Base-by-base conservation (phyloP, 805 yeast genomes). In the Yamadazyma nakazawae region DNA sequence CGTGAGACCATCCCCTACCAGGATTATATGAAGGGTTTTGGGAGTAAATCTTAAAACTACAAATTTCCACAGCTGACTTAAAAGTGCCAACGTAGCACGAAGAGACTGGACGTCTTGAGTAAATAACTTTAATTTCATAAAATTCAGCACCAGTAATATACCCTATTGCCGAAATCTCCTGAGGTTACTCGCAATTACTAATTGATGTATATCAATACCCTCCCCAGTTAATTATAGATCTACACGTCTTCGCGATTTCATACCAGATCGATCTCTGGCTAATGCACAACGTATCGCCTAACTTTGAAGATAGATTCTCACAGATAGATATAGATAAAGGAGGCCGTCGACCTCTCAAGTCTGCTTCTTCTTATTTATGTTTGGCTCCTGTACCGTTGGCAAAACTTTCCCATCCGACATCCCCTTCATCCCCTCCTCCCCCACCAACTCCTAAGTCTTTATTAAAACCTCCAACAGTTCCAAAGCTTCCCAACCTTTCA, bases 1-100 rank as follows among this genome's bases (percentile, higher is more conserved):
- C 24, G 73, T 53, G 8, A 77, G 70, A 1, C 76, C 57, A 21
- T 55, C 61, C 47, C 64, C 59, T 14, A 63, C 71, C 53, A 82
- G 79, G 4, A 83, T 76, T 12, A 82, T 71, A 34, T 69, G 59
- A 36, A 85, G 62, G 46, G 70, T 70, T 1, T 67, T 60, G 2
- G 75, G 78, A 1, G 81, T 74, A 63, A 85, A 81, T 43, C 81
- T 66, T 19, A 85, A 65, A 1, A 81, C 75, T 37, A 85, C 80
- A 47, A 30, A 14, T 37, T 47, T 52, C 28, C 49, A 38, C 36
- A n/a, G 28, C 10, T 38, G 42, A 18, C 21, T 40, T 2, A 49
- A 25, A 1, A 52, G 34, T 11, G 52, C 34, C 2, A 52, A 42
- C n/a, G 49, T 43, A 9, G 40, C 25, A 12, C 42, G 38, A 14